Conservation (phyloP, 805 yeast species). For the Wickerhamiella nectarea region DNA sequence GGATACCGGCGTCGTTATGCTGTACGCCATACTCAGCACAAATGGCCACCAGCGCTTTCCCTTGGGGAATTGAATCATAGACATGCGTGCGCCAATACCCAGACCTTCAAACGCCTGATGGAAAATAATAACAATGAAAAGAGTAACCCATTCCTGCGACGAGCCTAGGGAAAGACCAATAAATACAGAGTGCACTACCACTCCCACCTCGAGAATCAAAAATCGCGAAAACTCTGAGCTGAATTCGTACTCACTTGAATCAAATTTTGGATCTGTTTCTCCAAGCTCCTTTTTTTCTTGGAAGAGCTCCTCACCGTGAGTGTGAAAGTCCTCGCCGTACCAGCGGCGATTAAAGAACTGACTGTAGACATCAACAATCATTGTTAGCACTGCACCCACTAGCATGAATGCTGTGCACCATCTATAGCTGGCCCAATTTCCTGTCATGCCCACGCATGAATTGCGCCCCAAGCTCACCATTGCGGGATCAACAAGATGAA, state of each 20-base stretch:
- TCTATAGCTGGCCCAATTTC: conserved; percentile 38
- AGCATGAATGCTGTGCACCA: conserved; percentile 44
- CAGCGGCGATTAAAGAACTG: conserved; percentile 27
- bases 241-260: conserved; percentile 12
- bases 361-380: conserved; percentile 37
- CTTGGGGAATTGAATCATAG: conserved; percentile 43
- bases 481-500: conserved; percentile 41
- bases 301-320: conserved; percentile 24
- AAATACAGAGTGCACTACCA: conserved; percentile 61
- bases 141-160: conserved; percentile 46
- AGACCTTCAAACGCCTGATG: conserved; percentile 73
- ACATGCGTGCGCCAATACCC: conserved; percentile 60
- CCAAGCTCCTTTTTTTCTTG: background rate
- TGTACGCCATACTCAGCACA: conserved; percentile 36
- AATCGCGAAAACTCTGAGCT: conserved; percentile 32
- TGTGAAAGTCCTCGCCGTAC: conserved; percentile 2
- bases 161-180: conserved; percentile 57
- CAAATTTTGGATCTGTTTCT: background rate
- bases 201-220: conserved; percentile 55
- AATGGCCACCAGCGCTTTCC: conserved; percentile 38
- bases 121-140: conserved; percentile 53
- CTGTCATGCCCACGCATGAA: conserved; percentile 32
- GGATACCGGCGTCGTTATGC: conserved; percentile 52
- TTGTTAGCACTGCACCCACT: conserved; percentile 33
- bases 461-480: conserved; percentile 24